These are phyloP conservation scores for Irpex sp. DNA, from an alignment of 1,284 basidiomycete genomes.

Conservation along the genomic window DNA sequence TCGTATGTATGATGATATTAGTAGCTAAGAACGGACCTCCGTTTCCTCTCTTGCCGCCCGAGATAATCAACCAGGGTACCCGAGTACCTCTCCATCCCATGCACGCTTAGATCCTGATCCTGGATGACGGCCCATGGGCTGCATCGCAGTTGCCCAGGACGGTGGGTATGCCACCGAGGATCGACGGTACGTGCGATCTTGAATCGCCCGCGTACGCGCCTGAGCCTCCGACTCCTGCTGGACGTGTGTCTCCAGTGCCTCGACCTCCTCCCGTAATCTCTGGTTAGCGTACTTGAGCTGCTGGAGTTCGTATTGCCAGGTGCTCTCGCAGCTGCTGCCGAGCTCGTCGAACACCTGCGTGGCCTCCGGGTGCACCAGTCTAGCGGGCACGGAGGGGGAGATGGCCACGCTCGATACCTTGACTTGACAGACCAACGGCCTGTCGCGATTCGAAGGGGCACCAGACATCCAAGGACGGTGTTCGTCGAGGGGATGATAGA, in stretches of 20 bases:
- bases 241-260: constrained; percentile 41
- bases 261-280: constrained; percentile 68
- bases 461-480: background rate
- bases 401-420: constrained; percentile 17
- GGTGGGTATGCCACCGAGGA: background rate
- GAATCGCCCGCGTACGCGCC: background rate
- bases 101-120: constrained; percentile 7
- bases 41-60: too few relatives aligned
- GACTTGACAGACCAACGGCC: constrained; percentile 31
- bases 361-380: constrained; percentile 26
- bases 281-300: constrained; percentile 78
- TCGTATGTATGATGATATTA: background rate
- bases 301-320: constrained; percentile 92
- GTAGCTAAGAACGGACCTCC: background rate
- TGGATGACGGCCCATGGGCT: constrained; percentile 3
- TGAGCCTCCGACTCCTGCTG: constrained; percentile 9
- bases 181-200: background rate
- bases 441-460: background rate
- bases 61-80: background rate
- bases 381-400: constrained; percentile 10
- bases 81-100: constrained; percentile 11
- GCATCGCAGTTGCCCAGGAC: constrained; percentile 5
- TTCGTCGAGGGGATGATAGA: constrained; percentile 31
- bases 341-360: constrained; percentile 74
- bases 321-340: constrained; percentile 59